Evolutionary conservation across 495 filamentous ascomycete genomes (phyloP).

Genomic region (Neurospora sp.): DNA sequence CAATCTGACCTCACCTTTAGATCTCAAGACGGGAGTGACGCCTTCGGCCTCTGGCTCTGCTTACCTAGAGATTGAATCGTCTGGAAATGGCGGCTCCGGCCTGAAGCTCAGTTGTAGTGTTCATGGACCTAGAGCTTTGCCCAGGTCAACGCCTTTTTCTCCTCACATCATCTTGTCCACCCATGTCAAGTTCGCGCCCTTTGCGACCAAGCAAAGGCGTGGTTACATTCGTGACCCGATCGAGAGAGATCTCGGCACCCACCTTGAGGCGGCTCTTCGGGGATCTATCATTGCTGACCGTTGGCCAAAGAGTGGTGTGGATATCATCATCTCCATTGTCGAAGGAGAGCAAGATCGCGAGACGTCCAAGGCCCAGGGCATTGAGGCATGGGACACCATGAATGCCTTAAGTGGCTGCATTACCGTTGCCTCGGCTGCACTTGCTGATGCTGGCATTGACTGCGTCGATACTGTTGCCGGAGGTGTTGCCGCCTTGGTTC

Average conservation of each 20-base stretch:
- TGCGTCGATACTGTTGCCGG: slow-evolving; percentile 86
- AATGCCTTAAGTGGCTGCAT: slow-evolving; percentile 85
- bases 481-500: slow-evolving; percentile 75
- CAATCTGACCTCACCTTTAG: slow-evolving; percentile 33
- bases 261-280: slow-evolving; percentile 80
- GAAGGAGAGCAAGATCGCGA: slow-evolving; percentile 65
- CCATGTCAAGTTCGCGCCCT: slow-evolving; percentile 92
- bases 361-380: slow-evolving; percentile 38
- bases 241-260: slow-evolving; percentile 83
- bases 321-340: slow-evolving; percentile 82
- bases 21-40: slow-evolving; percentile 81
- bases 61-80: slow-evolving; percentile 75
- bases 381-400: slow-evolving; percentile 64
- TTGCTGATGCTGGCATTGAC: slow-evolving; percentile 92
- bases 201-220: slow-evolving; percentile 69
- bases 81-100: slow-evolving; percentile 42
- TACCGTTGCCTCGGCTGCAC: slow-evolving; percentile 87
- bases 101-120: slow-evolving; percentile 87
- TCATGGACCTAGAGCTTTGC: slow-evolving; percentile 84
- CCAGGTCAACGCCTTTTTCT: slow-evolving; percentile 78
- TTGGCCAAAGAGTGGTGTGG: slow-evolving; percentile 94
- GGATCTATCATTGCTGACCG: slow-evolving; percentile 84
- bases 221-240: slow-evolving; percentile 79
- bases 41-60: slow-evolving; percentile 91
- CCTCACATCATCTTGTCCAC: slow-evolving; percentile 84